Base-by-base conservation (phyloP, 2,329 filamentous ascomycete species). In the Colletotrichum trifolii region DNA sequence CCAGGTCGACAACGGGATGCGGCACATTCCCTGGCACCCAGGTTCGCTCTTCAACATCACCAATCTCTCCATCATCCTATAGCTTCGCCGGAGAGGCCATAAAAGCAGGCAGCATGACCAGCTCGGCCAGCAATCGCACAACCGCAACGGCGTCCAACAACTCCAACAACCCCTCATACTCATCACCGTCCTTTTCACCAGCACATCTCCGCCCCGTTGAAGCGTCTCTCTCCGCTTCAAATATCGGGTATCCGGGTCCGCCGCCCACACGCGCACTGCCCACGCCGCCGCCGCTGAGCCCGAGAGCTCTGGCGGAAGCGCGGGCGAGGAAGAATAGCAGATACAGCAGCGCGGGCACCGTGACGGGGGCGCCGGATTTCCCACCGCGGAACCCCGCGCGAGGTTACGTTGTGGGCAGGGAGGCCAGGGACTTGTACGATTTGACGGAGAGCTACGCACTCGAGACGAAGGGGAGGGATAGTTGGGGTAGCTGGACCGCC, bases 241-340 rank as follows among this genome's bases (percentile, higher is more conserved):
- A 76, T 34, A 69, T 74, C 2, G 70, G 73, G 74, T 3, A 73
- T 69, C 25, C 78, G 17, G 80, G 82, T 0, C 82, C 83, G 0
- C 82, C 82, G 0, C 83, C 83, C 0, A 80, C 68, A 6, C 74
- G 77, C n/a, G 79, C 80, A 3, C 76, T 85, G 3, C 81, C 81
- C 0, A 69, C 70, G 1, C 73, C 74, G 6, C 75, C 76, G 0
- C 67, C 71, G 6, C 45, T 58, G 8, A 64, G 40, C 11, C 64
- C 66, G 25, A 25, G 4, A 25, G 25, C 25, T 25, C 25, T 25
- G 25, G 25, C 25, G 25, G 25, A 25, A 5, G 25, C 25, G 25
- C 25, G 25, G 25, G 25, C 25, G 25, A 25, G 25, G 25, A 25
- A 25, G 25, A 25, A 25, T 5, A 25, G 25, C 25, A 25, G 25